Percentiles rank a stretch among this genome's conserved stretches.
Conservation (phyloP, 192 early-diverging fungal species). For the Linnemannia schmuckeri region DNA sequence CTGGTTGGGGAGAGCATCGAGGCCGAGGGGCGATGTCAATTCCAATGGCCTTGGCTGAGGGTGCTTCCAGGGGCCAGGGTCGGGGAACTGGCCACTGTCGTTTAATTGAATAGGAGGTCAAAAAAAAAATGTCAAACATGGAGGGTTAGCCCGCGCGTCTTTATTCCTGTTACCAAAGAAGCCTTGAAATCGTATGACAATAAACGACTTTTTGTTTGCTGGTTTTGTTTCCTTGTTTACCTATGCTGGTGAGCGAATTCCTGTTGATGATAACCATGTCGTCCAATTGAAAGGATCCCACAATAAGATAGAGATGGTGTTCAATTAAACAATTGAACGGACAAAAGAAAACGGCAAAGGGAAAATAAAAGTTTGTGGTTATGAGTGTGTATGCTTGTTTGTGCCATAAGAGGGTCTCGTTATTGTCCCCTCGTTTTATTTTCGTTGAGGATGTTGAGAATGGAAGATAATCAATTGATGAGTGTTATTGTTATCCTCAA, state of each 20-base stretch:
- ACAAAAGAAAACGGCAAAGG: not conserved
- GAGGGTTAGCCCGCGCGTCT: not conserved
- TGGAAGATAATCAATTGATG: not conserved
- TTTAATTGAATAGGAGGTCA: constrained; percentile 1
- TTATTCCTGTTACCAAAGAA: not conserved
- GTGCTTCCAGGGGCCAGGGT: constrained; percentile 89
- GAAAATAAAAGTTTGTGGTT: not conserved
- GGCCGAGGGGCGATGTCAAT: constrained; percentile 72
- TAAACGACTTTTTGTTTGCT: not conserved
- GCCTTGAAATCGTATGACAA: not conserved
- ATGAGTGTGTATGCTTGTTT: not conserved
- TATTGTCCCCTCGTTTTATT: not conserved
- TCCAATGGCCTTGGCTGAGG: constrained; percentile 71
- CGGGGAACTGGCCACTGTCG: constrained; percentile 72
- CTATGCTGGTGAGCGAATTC: constrained; percentile 71
- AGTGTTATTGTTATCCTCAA: not conserved
- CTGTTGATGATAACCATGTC: constrained; percentile 32
- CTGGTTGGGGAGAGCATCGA: constrained; percentile 80
- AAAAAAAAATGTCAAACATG: not conserved
- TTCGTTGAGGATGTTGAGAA: not conserved
- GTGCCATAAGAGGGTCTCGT: not conserved
- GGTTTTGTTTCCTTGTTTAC: constrained; percentile 36
- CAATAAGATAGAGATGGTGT: not conserved
- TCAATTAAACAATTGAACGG: not conserved
- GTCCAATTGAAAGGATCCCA: not conserved